Base-by-base conservation (phyloP, 352 stramenopile genomes). In the Pythium pyrilobum region DNA sequence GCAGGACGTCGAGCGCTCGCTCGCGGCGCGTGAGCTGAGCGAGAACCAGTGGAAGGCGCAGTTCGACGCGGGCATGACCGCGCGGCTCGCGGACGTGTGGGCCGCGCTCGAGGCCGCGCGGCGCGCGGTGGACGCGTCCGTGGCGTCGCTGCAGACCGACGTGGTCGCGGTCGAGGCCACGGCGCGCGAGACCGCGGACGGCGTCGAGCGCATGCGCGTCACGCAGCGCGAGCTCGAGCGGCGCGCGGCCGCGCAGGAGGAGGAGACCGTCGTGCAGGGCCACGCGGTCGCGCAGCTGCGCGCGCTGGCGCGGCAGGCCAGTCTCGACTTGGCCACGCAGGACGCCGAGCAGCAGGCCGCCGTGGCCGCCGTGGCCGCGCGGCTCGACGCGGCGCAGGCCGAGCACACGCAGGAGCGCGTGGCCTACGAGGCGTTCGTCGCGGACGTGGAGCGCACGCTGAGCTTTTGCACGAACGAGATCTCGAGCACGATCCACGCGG, bases 11-110 rank as follows among this genome's bases (percentile, higher is more conserved):
- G 71, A 62, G n/a, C 12, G 66, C 13, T 61, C 57, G 15, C 44
- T 85, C 3, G 62, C 74, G 3, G 67, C 66, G 37, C 56, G 60
- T 4, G 61, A 78, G 33, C 54, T 84, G 16, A 45, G 47, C 12
- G 74, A 79, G 51, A 86, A 86, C 50, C 54, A 75, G 28, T 88
- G 74, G 74, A 88, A 87, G 44, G 42, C 72, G 0, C 47, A 62
- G 5, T 87, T 85, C 39, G 74, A 85, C 18, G 53, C 55, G 4
- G 67, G 56, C 3, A 74, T 88, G 21, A 64, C 57, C 0, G 62
- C 68, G 15, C 77, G 74, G 0, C 77, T 88, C 20, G 53, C 80
- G 28, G 68, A 85, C 52, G 56, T 88, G 12, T 88, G 74, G 77
- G 63, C 68, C 4, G 71, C 66, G 4, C 18, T 86, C 33, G 62